Percentiles rank a stretch among this genome's conserved stretches.
Conservation (phyloP, 805 yeast genomes). For the Saccharomycopsis fodiens region DNA sequence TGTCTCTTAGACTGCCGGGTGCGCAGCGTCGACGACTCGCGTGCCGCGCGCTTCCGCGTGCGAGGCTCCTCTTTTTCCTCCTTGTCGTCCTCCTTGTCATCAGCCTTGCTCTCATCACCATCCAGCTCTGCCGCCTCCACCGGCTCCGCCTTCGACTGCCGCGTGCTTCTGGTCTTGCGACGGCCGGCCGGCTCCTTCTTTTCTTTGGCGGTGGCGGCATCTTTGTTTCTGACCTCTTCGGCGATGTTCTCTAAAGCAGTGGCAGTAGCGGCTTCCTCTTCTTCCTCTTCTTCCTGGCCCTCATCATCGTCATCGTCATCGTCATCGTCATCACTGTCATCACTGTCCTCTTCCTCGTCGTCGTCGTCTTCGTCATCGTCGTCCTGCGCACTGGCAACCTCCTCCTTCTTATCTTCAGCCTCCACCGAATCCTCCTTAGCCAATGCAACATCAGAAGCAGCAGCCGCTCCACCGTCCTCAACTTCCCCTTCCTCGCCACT, state of each 20-base stretch:
- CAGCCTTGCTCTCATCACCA: slow-evolving; percentile 4
- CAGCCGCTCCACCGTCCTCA: neutral
- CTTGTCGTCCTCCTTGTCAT: neutral
- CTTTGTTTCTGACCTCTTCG: neutral
- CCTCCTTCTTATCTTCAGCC: slow-evolving; percentile 14
- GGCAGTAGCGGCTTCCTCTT: too few relatives aligned
- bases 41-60: neutral
- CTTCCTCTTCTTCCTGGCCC: slow-evolving; percentile 4
- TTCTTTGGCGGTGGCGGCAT: neutral
- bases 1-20: slow-evolving; percentile 1
- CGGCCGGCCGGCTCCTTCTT: neutral
- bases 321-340: slow-evolving; percentile 14
- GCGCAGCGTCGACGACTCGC: slow-evolving; percentile 1
- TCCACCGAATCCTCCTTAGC: slow-evolving; percentile 3
- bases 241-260: neutral
- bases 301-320: slow-evolving; percentile 18
- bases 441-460: slow-evolving; percentile 1
- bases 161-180: slow-evolving; percentile 1
- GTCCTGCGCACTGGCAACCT: slow-evolving; percentile 7
- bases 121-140: slow-evolving; percentile 1
- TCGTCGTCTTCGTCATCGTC: slow-evolving; percentile 18
- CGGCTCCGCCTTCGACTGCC: neutral
- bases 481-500: neutral
- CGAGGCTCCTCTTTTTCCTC: neutral
- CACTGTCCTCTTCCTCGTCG: neutral